Percentiles rank a stretch among this genome's conserved stretches.
These are phyloP conservation scores for Plantago elongata DNA, from an alignment of 257 asterid species.

Conservation along the genomic window DNA sequence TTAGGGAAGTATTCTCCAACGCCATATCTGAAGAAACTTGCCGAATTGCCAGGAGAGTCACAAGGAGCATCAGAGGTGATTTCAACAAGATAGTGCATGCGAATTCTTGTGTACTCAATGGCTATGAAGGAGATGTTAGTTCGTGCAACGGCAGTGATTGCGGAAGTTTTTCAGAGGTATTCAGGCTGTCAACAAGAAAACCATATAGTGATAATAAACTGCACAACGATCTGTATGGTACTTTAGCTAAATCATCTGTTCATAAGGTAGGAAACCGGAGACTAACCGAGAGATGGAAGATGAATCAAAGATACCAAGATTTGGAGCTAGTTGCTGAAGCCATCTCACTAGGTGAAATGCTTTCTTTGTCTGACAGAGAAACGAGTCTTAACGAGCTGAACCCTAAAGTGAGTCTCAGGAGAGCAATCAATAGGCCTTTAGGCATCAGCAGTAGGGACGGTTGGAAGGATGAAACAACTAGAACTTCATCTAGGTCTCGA, in stretches of 20 bases:
- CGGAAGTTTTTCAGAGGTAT: slow-evolving; percentile 34
- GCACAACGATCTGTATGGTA: slow-evolving; percentile 29
- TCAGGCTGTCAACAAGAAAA: slow-evolving; percentile 31
- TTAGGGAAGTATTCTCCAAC: slow-evolving; percentile 24
- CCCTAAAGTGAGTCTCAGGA: slow-evolving; percentile 20
- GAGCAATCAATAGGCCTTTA: slow-evolving; percentile 23
- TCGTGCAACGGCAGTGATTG: slow-evolving; percentile 25
- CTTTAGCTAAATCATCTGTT: slow-evolving; percentile 33
- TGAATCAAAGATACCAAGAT: slow-evolving; percentile 37
- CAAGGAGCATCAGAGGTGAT: slow-evolving; percentile 37
- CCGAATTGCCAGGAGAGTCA: slow-evolving; percentile 43
- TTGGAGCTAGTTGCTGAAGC: slow-evolving; percentile 36
- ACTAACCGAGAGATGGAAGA: slow-evolving; percentile 61
- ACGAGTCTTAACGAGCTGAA: slow-evolving; percentile 19
- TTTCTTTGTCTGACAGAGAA: slow-evolving; percentile 39
- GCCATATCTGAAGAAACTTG: slow-evolving; percentile 38
- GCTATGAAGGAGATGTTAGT: slow-evolving; percentile 50
- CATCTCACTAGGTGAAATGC: slow-evolving; percentile 61
- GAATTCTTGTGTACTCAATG: slow-evolving; percentile 30
- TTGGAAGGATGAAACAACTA: slow-evolving; percentile 34
- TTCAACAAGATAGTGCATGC: slow-evolving; percentile 26
- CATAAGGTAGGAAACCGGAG: slow-evolving; percentile 48
- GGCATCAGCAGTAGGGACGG: slow-evolving; percentile 48
- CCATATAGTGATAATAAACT: slow-evolving; percentile 25
- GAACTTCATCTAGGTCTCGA: slow-evolving; percentile 35